Conservation (phyloP, 2,329 filamentous ascomycete species). For the Coniochaeta prunicola region DNA sequence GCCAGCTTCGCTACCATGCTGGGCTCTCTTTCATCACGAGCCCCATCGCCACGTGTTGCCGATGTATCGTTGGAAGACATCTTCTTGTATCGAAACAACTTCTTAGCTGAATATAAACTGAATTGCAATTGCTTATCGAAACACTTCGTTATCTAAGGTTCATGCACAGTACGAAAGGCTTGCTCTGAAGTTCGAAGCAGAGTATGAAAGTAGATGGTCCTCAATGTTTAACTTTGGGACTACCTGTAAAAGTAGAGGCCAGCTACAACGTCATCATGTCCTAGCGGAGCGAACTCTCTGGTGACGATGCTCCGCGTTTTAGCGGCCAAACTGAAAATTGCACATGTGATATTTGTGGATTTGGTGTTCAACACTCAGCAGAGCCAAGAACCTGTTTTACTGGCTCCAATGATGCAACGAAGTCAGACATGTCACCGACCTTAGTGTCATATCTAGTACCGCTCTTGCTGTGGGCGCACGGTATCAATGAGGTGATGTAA, state of each 20-base stretch:
- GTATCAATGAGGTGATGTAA: no score
- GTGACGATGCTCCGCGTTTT: no score
- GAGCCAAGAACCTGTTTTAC: not conserved
- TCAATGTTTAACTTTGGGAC: no score
- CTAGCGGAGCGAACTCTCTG: not conserved
- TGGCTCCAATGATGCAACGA: not conserved
- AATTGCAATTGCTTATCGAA: not conserved
- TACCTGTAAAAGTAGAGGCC: no score
- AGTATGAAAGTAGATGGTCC: no score
- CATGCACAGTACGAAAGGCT: no score
- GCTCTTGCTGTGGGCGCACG: no score
- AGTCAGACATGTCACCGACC: not conserved
- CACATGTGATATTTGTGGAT: no score
- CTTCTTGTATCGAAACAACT: not conserved
- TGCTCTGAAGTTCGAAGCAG: no score
- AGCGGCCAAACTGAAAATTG: no score
- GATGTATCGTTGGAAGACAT: not conserved
- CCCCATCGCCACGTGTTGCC: not conserved
- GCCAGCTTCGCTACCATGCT: not conserved
- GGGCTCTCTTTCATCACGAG: not conserved
- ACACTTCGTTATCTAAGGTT: not conserved
- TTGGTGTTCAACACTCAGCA: not conserved
- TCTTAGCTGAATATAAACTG: not conserved
- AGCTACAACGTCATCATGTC: not conserved
- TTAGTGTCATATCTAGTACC: not conserved